Conservation (phyloP, 78 protist genomes). For the Dictyostelium discoideum region dicty_2.7 NC_007089.4:2258001-2258500, state of each 20-base stretch:
- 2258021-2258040: slow-evolving; percentile 44
- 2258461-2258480: slow-evolving; percentile 20
- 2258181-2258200: too few species aligned
- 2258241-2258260: neutral
- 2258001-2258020: slow-evolving; percentile 73
- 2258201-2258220: neutral
- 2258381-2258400: neutral
- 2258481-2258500: neutral
- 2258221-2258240: neutral
- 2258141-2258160: slow-evolving; percentile 29
- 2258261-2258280: neutral
- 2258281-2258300: neutral
- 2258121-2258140: slow-evolving; percentile 53
- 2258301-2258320: neutral
- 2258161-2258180: neutral
- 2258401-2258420: neutral
- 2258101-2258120: slow-evolving; percentile 72
- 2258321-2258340: neutral
- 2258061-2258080: slow-evolving; percentile 69
- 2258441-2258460: neutral
- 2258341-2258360: too few species aligned
- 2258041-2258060: slow-evolving; percentile 34
- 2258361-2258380: neutral
- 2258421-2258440: neutral
- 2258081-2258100: slow-evolving; percentile 12